These are phyloP conservation scores for Melaleuca alternifolia DNA, from an alignment of 345 rosid species.

Conservation along the genomic window DNA sequence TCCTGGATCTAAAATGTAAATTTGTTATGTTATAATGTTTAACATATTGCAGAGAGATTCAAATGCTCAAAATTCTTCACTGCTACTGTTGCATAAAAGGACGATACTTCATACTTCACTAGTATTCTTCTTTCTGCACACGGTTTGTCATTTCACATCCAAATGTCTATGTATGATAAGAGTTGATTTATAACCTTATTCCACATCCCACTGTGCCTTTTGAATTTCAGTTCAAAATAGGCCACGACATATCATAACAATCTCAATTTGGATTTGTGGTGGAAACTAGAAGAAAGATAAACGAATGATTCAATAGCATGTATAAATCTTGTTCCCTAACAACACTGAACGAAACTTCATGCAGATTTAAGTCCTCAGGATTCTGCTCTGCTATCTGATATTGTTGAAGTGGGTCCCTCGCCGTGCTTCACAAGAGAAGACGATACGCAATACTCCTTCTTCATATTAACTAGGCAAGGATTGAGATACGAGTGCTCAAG, in stretches of 20 bases:
- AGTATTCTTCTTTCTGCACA: background rate
- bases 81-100: background rate
- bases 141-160: background rate
- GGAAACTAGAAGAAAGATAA: background rate
- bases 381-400: slow-evolving; percentile 70
- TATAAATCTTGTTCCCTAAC: background rate
- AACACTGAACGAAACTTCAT: background rate
- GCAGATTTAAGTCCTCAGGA: slow-evolving; percentile 96
- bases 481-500: slow-evolving; percentile 78
- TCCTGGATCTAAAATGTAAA: background rate
- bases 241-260: background rate
- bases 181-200: background rate
- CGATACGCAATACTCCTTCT: slow-evolving; percentile 46
- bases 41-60: background rate
- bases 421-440: slow-evolving; percentile 65
- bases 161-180: background rate
- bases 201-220: background rate
- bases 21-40: background rate
- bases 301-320: background rate
- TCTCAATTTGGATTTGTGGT: background rate
- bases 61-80: background rate
- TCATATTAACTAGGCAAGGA: slow-evolving; percentile 67
- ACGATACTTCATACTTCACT: background rate
- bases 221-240: background rate
- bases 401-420: slow-evolving; percentile 60